These are phyloP conservation scores for Carallia pectinifolia DNA, from an alignment of 345 rosid genomes.

Conservation along the genomic window DNA sequence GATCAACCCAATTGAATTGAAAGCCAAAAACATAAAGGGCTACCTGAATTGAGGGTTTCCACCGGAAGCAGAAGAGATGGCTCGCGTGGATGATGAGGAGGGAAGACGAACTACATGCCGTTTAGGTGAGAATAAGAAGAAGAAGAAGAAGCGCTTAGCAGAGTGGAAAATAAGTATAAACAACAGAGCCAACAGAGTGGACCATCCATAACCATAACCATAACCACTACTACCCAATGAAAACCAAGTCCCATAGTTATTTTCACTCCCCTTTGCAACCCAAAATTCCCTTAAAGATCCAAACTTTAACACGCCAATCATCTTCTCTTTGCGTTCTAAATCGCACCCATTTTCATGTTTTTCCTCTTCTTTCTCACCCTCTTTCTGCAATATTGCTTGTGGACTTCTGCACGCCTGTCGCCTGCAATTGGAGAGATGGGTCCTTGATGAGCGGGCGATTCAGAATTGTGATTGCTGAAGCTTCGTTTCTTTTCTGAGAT, in stretches of 20 bases:
- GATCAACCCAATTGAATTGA: not conserved
- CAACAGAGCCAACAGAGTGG: conserved; percentile 24
- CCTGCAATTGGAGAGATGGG: no score
- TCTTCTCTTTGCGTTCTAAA: not conserved
- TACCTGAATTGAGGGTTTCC: conserved; percentile 5
- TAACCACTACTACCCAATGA: not conserved
- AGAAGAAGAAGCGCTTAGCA: conserved; percentile 5
- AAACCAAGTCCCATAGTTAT: not conserved
- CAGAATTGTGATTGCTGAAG: no score
- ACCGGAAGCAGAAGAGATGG: not conserved
- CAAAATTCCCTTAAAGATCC: conserved; percentile 16
- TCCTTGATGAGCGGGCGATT: no score
- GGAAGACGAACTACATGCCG: not conserved
- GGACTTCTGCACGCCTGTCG: no score
- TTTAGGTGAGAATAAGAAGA: conserved; percentile 2
- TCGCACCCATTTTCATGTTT: not conserved
- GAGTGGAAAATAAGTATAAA: conserved; percentile 25
- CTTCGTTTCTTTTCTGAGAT: no score
- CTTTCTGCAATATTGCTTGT: not conserved
- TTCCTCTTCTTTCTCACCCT: not conserved
- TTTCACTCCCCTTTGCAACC: not conserved
- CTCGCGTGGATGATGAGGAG: not conserved
- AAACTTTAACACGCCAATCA: not conserved
- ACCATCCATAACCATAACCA: conserved; percentile 25
- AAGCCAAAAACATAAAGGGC: not conserved